Evolutionary conservation across 352 stramenopile species (phyloP), one percentile per base, ranked within the genome.

Genomic region (Pythium sp.): DNA sequence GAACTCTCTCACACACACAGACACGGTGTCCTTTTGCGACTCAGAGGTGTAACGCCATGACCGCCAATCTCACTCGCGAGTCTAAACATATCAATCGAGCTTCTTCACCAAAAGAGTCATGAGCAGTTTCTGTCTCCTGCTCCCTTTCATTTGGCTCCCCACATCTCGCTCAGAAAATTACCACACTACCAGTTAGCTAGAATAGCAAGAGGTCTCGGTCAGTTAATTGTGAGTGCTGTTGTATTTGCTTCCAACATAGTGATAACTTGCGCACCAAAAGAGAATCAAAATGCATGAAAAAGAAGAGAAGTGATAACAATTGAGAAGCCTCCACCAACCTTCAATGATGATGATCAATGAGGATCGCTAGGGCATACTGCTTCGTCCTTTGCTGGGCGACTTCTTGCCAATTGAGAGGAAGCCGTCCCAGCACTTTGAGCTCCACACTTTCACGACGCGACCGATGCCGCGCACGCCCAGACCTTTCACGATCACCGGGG

Each of bases 401-500:
- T 30, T 61, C 43, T 61, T 57, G 36, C 65, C 51, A 49, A 65
- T 69, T 1, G 61, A 36, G 7, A 36, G 38, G 18, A 68, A 43
- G 53, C 61, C 54, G 2, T 67, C 47, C 53, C 54, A 72, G 38
- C 61, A 72, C 18, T 54, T 55, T 6, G 62, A 62, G 41, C 61
- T 53, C 68, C 68, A 73, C 28, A 59, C 46, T 24, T 73, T 73
- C 30, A 73, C 38, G n/a, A 53, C 49, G 20, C 54, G 51, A 20
- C 68, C 68, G 24, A 89, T 67, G 0, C 80, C 79, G 3, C 77
- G 74, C 26, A 90, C 66, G 4, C 80, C 81, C 30, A 87, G 70
- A 0, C 81, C 79, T 64, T 90, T 89, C 46, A 90, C 81, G 36
- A 79, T 71, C 53, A 90, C 77, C 11, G 79, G 75, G 12, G 75